phyloP scores from a whole-genome alignment of 495 filamentous ascomycete genomes.

The Entonaema liquescens region DNA sequence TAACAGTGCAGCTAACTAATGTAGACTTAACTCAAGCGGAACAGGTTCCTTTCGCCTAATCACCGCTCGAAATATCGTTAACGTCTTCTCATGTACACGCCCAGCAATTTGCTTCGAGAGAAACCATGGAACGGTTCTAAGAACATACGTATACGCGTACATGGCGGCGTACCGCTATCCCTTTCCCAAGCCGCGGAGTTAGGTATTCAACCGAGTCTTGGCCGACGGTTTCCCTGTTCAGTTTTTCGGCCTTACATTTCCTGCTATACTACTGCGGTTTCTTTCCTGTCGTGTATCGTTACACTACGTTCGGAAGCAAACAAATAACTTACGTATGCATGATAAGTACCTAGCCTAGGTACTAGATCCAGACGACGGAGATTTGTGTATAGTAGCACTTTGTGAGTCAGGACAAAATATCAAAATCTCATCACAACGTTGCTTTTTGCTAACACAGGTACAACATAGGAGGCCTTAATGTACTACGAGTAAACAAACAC shows the following conservation, averaged over 20 bases:
- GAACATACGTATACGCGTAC: neutral
- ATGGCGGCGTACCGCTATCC: neutral
- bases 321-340: neutral
- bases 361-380: neutral
- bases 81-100: neutral
- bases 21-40: neutral
- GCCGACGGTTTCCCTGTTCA: neutral
- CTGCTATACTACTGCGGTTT: neutral
- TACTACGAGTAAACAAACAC: neutral
- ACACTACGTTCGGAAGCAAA: neutral
- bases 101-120: neutral
- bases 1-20: neutral
- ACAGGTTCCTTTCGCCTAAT: neutral
- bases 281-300: neutral
- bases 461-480: neutral
- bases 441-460: neutral
- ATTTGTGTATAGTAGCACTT: neutral
- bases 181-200: neutral
- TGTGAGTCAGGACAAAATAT: neutral
- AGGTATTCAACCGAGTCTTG: neutral
- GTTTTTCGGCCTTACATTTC: neutral
- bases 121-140: neutral
- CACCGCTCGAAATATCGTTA: neutral
- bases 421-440: neutral
- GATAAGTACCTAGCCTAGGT: neutral